Evolutionary conservation across 805 yeast species (phyloP).

Genomic region (Debaryomyces tyrocola): DNA sequence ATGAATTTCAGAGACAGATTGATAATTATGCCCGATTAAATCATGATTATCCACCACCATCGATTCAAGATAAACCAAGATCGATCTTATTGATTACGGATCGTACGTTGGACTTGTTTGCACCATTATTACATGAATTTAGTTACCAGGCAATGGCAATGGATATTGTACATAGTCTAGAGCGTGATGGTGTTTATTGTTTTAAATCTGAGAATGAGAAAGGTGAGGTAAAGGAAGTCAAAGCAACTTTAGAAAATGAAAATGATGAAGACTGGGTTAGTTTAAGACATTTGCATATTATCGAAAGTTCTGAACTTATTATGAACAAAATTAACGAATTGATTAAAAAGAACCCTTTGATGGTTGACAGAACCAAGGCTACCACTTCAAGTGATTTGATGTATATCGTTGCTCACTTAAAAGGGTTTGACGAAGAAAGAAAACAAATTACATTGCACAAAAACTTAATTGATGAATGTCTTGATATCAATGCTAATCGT

Average conservation of each 20-base stretch:
- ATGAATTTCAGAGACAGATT: slow-evolving; percentile 63
- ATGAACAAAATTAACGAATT: slow-evolving; percentile 61
- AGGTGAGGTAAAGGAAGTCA: slow-evolving; percentile 31
- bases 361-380: slow-evolving; percentile 67
- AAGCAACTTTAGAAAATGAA: slow-evolving; percentile 49
- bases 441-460: slow-evolving; percentile 60
- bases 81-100: slow-evolving; percentile 77
- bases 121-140: slow-evolving; percentile 87
- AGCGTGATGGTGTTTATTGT: slow-evolving; percentile 43
- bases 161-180: slow-evolving; percentile 57
- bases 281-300: slow-evolving; percentile 71
- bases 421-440: slow-evolving; percentile 67
- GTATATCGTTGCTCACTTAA: slow-evolving; percentile 69
- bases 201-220: slow-evolving; percentile 58
- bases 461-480: slow-evolving; percentile 62
- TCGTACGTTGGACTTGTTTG: slow-evolving; percentile 76
- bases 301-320: slow-evolving; percentile 67
- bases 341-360: slow-evolving; percentile 68
- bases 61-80: slow-evolving; percentile 55
- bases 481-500: slow-evolving; percentile 56
- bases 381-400: slow-evolving; percentile 69
- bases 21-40: slow-evolving; percentile 75
- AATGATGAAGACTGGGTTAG: slow-evolving; percentile 75
- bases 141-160: slow-evolving; percentile 89
- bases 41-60: slow-evolving; percentile 61